Evolutionary conservation across 805 yeast genomes (phyloP).

Genomic region (Monosporozyma solicola): DNA sequence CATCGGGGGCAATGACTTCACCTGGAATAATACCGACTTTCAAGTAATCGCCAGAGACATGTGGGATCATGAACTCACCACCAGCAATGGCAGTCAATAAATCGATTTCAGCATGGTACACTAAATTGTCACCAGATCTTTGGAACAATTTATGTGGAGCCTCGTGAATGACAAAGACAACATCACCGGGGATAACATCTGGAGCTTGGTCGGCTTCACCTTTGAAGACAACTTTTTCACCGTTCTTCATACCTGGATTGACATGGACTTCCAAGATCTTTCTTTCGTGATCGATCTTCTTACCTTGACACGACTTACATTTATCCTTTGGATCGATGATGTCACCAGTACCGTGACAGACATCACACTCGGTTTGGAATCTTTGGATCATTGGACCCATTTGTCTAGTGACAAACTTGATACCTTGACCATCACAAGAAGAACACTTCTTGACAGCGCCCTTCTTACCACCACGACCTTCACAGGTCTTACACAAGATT

Average conservation of each 20-base stretch:
- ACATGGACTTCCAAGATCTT: conserved; percentile 90
- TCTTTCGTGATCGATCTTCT: conserved; percentile 78
- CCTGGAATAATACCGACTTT: conserved; percentile 81
- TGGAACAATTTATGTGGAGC: conserved; percentile 74
- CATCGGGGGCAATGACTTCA: conserved; percentile 83
- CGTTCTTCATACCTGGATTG: conserved; percentile 95
- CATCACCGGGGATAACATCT: conserved; percentile 92
- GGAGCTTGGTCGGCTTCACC: conserved; percentile 99
- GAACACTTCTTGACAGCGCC: conserved; percentile 83
- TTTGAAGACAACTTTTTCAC: conserved; percentile 79
- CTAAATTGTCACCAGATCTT: conserved; percentile 84
- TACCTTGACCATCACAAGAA: conserved; percentile 86
- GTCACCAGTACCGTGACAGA: conserved; percentile 88
- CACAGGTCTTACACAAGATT: conserved; percentile 76
- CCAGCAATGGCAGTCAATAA: conserved; percentile 93
- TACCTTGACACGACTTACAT: conserved; percentile 82
- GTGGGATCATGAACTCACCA: conserved; percentile 81
- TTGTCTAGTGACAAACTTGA: conserved; percentile 86
- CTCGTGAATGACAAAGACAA: conserved; percentile 83
- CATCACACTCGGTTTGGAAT: conserved; percentile 90
- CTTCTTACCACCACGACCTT: conserved; percentile 93
- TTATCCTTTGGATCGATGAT: conserved; percentile 78
- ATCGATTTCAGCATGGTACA: conserved; percentile 80
- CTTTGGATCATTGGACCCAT: conserved; percentile 99
- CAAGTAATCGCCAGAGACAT: conserved; percentile 84